Percentiles rank a stretch among this genome's conserved stretches.
Evolutionary conservation across 805 yeast species (phyloP).

Genomic region (Jamesozyma piceae): DNA sequence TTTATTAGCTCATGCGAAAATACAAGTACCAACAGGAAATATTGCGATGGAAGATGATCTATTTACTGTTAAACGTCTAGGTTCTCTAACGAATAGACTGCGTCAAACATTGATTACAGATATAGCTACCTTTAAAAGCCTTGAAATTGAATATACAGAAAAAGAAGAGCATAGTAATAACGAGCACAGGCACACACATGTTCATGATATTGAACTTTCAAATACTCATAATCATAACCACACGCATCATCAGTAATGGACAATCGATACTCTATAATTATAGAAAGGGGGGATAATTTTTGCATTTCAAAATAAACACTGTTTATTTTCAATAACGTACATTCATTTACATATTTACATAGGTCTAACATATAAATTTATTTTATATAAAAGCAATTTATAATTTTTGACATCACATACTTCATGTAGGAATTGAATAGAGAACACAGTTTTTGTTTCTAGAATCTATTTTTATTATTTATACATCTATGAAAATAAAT

Average conservation of each 20-base stretch:
- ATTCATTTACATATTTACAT: no score
- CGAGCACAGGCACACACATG: slow-evolving; percentile 7
- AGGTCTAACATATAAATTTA: no score
- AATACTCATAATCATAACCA: slow-evolving; percentile 13
- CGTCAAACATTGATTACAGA: slow-evolving; percentile 27
- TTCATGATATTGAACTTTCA: slow-evolving; percentile 5
- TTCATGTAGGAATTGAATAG: no score
- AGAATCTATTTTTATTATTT: no score
- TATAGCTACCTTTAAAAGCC: slow-evolving; percentile 36
- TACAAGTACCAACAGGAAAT: slow-evolving; percentile 30
- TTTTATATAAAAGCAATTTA: no score
- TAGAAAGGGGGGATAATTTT: no score
- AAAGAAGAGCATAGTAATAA: slow-evolving; percentile 18
- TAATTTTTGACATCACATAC: no score
- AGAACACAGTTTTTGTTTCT: no score
- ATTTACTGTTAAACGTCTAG: slow-evolving; percentile 32
- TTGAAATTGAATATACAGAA: slow-evolving; percentile 32
- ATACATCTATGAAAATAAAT: no score
- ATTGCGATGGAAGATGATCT: slow-evolving; percentile 31
- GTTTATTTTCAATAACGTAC: no score
- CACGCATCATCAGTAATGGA: slow-evolving; percentile 8
- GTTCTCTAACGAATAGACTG: slow-evolving; percentile 29
- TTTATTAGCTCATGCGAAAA: slow-evolving; percentile 27
- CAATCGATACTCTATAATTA: no score
- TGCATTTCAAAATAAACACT: no score